Percentiles rank a stretch among this genome's conserved stretches.
Conservation (phyloP, 305 asterid species). For the Rubia peregrina region DNA sequence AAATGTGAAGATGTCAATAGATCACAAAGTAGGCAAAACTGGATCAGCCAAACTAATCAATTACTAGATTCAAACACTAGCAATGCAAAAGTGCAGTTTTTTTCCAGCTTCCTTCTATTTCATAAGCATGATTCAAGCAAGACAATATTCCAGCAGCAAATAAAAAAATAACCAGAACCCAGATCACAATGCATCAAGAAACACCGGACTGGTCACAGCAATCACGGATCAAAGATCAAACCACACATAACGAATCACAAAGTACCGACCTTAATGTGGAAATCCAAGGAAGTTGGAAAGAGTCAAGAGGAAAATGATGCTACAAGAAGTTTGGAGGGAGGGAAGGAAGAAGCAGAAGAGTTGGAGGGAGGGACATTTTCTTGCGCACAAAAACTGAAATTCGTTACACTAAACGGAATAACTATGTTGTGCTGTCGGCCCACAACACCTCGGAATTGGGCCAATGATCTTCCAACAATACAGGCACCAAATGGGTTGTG, state of each 20-base stretch:
- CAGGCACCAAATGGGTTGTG: not conserved
- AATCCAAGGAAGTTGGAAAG: constrained; percentile 5
- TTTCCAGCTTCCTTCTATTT: not conserved
- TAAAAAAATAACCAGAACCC: not conserved
- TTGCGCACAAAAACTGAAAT: constrained; percentile 19
- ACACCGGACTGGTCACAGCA: not conserved
- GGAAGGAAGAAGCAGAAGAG: not conserved
- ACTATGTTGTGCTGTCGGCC: not conserved
- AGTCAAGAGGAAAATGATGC: constrained; percentile 9
- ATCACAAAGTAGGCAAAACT: not conserved
- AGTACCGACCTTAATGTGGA: not conserved
- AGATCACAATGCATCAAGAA: constrained; percentile 4
- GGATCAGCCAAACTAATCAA: not conserved
- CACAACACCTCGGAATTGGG: not conserved
- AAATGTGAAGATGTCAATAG: not conserved
- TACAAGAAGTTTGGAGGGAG: not conserved
- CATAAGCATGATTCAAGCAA: not conserved
- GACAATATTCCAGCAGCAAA: not conserved
- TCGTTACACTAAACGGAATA: constrained; percentile 7
- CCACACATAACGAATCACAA: not conserved
- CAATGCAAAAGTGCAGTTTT: not conserved
- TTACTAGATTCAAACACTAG: not conserved
- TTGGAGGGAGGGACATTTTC: constrained; percentile 11
- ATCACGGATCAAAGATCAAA: not conserved
- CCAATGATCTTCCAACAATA: not conserved